These are phyloP conservation scores for Sporisorium graminicola DNA, from an alignment of 1,284 basidiomycete species.

Conservation along the genomic window DNA sequence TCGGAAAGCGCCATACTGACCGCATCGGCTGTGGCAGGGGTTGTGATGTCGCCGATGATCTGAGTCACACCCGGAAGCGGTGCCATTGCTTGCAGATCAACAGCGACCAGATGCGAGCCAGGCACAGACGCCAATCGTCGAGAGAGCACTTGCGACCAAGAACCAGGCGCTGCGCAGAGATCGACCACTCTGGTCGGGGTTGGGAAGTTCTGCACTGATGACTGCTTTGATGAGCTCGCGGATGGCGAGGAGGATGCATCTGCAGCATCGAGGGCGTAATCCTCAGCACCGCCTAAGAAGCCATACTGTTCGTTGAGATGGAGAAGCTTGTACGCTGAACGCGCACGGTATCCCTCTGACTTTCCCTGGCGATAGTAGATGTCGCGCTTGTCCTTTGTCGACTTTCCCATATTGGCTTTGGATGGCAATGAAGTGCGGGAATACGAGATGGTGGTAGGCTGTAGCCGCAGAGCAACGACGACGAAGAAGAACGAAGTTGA, in stretches of 20 bases:
- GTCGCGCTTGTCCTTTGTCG: slow-evolving; percentile 72
- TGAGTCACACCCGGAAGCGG: slow-evolving; percentile 73
- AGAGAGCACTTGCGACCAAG: slow-evolving; percentile 71
- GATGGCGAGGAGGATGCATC: slow-evolving; percentile 6
- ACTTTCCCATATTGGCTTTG: slow-evolving; percentile 60
- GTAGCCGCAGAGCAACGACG: background rate
- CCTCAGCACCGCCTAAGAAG: slow-evolving; percentile 70
- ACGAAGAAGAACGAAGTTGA: background rate
- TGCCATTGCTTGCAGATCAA: slow-evolving; percentile 76
- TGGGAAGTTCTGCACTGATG: slow-evolving; percentile 6
- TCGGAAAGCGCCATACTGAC: slow-evolving; percentile 72
- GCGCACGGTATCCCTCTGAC: slow-evolving; percentile 73
- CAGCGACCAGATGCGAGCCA: slow-evolving; percentile 71
- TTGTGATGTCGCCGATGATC: slow-evolving; percentile 75
- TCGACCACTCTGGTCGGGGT: slow-evolving; percentile 72
- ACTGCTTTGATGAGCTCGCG: background rate
- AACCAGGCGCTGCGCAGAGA: slow-evolving; percentile 75
- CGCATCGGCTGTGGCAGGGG: slow-evolving; percentile 72
- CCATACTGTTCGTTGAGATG: slow-evolving; percentile 74
- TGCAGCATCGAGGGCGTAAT: slow-evolving; percentile 33
- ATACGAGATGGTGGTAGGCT: background rate
- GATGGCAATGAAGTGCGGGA: background rate
- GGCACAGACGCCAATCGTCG: slow-evolving; percentile 62
- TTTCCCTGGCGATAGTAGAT: slow-evolving; percentile 73
- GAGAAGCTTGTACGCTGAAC: slow-evolving; percentile 74